Base-by-base conservation (phyloP, 1,284 basidiomycete species). In the Cerioporus squamosus region DNA sequence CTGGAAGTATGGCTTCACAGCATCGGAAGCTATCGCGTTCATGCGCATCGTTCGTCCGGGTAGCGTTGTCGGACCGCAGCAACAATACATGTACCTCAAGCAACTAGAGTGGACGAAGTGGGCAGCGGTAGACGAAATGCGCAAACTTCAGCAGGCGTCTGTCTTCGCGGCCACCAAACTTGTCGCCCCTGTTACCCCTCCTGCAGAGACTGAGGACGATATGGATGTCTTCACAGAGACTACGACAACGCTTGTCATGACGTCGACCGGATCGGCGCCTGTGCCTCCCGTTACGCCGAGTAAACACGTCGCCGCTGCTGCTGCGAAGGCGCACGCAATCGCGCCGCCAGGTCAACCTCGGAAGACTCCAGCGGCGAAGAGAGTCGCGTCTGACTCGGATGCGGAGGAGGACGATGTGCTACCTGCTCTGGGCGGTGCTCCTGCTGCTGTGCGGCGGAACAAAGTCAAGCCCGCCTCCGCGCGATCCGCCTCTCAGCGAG, bases 1-100 rank as follows among this genome's bases (percentile, higher is more conserved):
- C 66, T 99, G 97, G 93, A 98, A 97, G 77, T 96, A 98, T 70
- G 93, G 93, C n/a, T 99, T 99, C 72, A 95, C 95, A n/a, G 96
- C 97, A 0, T 88, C 90, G 56, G 97, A 99, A 77, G 96, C 91
- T 9, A 99, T 99, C 61, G 97, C 92, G 0, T 98, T 95, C 75
- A 99, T 99, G 97, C 90, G 97, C 22, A 92, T 99, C 64, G 90
- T 98, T 62, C 87, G 97, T 43, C 97, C 97, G 0, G 95, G 95
- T 2, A 95, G 95, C 72, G 96, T 98, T 15, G 96, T 98, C 38
- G 96, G 96, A 14, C 91, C 91, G 18, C 91, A 94, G 65, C 91
- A 94, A 70, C 97, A 98, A 72, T 99, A 95, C 73, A 92, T 99
- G 88, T 95, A 97, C 72, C 85, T 95, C 68, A 97, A 96, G 76